Conservation (phyloP, 257 asterid genomes). For the Salvia splendens region DNA sequence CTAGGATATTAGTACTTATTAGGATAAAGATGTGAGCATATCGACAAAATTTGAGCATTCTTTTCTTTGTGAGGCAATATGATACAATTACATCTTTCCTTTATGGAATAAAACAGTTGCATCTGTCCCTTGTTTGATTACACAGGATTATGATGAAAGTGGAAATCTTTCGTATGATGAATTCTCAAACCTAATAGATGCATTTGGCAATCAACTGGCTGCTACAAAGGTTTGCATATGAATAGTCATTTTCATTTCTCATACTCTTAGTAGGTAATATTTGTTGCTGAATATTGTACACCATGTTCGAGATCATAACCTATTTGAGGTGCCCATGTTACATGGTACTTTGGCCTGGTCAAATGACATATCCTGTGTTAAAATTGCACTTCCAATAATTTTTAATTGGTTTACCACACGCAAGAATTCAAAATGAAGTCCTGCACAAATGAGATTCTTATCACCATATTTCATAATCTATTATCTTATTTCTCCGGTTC, state of each 20-base stretch:
- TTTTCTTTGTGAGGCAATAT: slow-evolving; percentile 25
- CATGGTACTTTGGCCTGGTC: neutral
- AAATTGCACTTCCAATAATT: neutral
- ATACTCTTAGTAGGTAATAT: neutral
- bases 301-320: slow-evolving; percentile 12
- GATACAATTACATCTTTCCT: slow-evolving; percentile 25
- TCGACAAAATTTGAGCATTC: neutral
- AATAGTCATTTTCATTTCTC: slow-evolving; percentile 23
- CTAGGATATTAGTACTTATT: slow-evolving; percentile 16
- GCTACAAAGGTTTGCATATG: slow-evolving; percentile 66
- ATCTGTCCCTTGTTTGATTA: slow-evolving; percentile 27
- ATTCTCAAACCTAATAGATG: slow-evolving; percentile 79
- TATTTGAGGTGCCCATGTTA: slow-evolving; percentile 6
- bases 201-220: slow-evolving; percentile 93
- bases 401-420: neutral
- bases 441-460: neutral
- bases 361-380: slow-evolving; percentile 1
- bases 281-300: slow-evolving; percentile 28
- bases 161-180: slow-evolving; percentile 76
- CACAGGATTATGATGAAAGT: slow-evolving; percentile 86
- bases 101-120: slow-evolving; percentile 19
- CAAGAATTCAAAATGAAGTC: slow-evolving; percentile 4
- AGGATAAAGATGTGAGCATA: too few relatives aligned
- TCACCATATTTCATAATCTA: slow-evolving; percentile 21
- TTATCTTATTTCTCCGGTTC: slow-evolving; percentile 3